Evolutionary conservation across 371 early-diverging fungal species (phyloP).

Genomic region (Gilbertella persicaria): DNA sequence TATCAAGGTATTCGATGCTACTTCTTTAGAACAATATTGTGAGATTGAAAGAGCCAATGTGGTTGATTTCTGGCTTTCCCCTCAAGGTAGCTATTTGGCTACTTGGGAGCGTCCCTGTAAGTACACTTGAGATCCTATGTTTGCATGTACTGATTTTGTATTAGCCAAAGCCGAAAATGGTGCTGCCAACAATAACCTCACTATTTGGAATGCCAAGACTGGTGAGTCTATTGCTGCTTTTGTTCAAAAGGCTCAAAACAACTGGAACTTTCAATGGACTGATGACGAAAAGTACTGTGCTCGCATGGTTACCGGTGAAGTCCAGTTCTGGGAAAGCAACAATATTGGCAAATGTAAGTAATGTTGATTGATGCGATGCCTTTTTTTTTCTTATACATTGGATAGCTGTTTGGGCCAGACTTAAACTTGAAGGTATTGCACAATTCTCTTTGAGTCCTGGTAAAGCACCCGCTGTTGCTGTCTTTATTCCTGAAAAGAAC

Average conservation of each 20-base stretch:
- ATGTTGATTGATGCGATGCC: slow-evolving; percentile 2
- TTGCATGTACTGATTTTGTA: neutral
- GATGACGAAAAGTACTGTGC: slow-evolving; percentile 88
- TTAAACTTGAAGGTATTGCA: slow-evolving; percentile 79
- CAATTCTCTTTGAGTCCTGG: slow-evolving; percentile 92
- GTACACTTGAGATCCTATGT: too few relatives aligned
- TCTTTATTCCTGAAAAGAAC: slow-evolving; percentile 86
- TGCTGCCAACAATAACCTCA: slow-evolving; percentile 72
- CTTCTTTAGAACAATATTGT: slow-evolving; percentile 59
- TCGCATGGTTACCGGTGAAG: slow-evolving; percentile 82
- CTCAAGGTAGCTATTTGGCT: slow-evolving; percentile 83
- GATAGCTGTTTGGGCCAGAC: slow-evolving; percentile 51
- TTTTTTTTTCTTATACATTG: neutral
- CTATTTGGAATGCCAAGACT: slow-evolving; percentile 77
- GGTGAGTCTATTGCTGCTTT: slow-evolving; percentile 74
- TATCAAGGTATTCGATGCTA: slow-evolving; percentile 75
- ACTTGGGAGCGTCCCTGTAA: slow-evolving; percentile 88
- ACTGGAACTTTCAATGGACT: slow-evolving; percentile 91
- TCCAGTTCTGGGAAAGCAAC: slow-evolving; percentile 86
- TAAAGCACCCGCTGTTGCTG: slow-evolving; percentile 78
- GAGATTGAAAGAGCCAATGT: slow-evolving; percentile 70
- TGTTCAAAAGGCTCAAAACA: slow-evolving; percentile 77
- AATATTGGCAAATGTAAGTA: slow-evolving; percentile 62
- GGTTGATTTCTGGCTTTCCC: slow-evolving; percentile 89
- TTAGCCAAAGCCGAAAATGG: slow-evolving; percentile 72